Evolutionary conservation across 257 asterid species (phyloP).

Genomic region (Gentiana straminea): DNA sequence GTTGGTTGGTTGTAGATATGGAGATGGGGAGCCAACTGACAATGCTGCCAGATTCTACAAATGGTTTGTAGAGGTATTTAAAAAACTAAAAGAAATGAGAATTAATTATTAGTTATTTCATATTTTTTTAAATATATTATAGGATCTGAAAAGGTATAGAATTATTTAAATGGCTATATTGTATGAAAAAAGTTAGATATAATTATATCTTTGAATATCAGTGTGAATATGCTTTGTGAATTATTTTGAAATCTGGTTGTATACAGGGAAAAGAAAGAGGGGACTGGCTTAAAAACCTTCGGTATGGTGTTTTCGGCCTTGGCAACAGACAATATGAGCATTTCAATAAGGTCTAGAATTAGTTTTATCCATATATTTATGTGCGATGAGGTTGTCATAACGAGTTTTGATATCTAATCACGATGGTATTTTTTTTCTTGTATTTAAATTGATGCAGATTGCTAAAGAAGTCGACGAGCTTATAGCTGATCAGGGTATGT

Average conservation of each 20-base stretch:
- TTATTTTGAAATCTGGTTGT: slow-evolving; percentile 10
- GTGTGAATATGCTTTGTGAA: slow-evolving; percentile 11
- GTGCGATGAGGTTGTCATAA: background rate
- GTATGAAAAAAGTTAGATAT: background rate
- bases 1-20: slow-evolving; percentile 66
- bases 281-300: slow-evolving; percentile 68
- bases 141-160: too few relatives aligned
- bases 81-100: background rate
- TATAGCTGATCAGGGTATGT: slow-evolving; percentile 66
- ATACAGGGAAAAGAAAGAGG: slow-evolving; percentile 73
- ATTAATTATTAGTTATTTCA: background rate
- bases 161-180: too few relatives aligned
- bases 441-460: slow-evolving; percentile 43
- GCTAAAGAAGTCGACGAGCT: slow-evolving; percentile 70
- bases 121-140: too few relatives aligned
- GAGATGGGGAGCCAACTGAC: slow-evolving; percentile 99
- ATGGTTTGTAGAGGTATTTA: slow-evolving; percentile 82
- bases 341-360: slow-evolving; percentile 74
- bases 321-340: slow-evolving; percentile 99
- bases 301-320: slow-evolving; percentile 89
- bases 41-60: slow-evolving; percentile 95
- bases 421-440: slow-evolving; percentile 6
- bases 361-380: background rate
- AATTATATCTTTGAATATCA: background rate
- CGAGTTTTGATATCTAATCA: slow-evolving; percentile 5